phyloP scores from a whole-genome alignment of 805 yeast genomes.

The Grigorovia yakushimaensis region DNA sequence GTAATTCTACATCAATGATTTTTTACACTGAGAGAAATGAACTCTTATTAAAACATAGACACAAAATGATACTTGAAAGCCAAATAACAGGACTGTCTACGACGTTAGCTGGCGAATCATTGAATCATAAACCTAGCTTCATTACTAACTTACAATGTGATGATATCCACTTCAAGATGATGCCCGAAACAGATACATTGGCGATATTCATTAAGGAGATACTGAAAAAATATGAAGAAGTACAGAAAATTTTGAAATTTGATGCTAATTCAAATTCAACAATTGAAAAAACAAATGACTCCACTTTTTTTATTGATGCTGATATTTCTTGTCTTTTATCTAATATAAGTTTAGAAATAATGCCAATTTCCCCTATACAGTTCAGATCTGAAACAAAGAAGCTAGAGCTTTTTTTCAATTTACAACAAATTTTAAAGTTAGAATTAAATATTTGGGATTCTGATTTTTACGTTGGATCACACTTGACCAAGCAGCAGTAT shows the following conservation, averaged over 20 bases:
- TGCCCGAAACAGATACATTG: slow-evolving; percentile 14
- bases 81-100: slow-evolving; percentile 14
- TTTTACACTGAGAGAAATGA: slow-evolving; percentile 16
- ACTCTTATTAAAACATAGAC: slow-evolving; percentile 12
- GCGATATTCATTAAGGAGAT: slow-evolving; percentile 9
- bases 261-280: neutral
- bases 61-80: slow-evolving; percentile 12
- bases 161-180: slow-evolving; percentile 15
- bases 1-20: slow-evolving; percentile 16
- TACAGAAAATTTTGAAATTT: neutral
- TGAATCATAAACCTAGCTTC: slow-evolving; percentile 9
- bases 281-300: neutral
- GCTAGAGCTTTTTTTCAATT: slow-evolving; percentile 13
- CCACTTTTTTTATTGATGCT: neutral
- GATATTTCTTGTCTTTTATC: slow-evolving; percentile 10
- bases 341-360: slow-evolving; percentile 19
- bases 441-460: slow-evolving; percentile 17
- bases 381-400: slow-evolving; percentile 17
- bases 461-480: slow-evolving; percentile 18
- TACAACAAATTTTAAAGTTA: slow-evolving; percentile 9
- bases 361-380: slow-evolving; percentile 18
- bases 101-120: slow-evolving; percentile 13
- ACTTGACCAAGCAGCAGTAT: slow-evolving; percentile 21
- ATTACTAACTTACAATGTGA: slow-evolving; percentile 13
- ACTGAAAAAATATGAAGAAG: slow-evolving; percentile 1